Conservation (phyloP, 1,139 yeast species). For the Kurtzmaniella natalensis region DNA sequence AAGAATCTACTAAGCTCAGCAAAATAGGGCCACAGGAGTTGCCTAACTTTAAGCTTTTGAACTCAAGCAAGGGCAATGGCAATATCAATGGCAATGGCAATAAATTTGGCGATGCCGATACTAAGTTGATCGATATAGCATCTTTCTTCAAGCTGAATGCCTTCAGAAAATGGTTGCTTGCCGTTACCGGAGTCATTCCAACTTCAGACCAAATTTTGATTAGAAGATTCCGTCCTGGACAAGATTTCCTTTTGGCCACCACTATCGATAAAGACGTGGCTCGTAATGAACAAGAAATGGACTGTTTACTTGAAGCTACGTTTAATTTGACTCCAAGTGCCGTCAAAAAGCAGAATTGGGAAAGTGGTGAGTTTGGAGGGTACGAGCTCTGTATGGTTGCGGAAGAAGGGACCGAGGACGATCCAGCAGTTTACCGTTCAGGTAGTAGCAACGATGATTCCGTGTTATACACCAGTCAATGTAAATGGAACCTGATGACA, state of each 20-base stretch:
- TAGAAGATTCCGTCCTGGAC: slow-evolving; percentile 92
- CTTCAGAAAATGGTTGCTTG: slow-evolving; percentile 67
- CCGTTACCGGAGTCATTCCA: slow-evolving; percentile 61
- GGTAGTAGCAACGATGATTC: slow-evolving; percentile 67
- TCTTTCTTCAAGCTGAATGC: slow-evolving; percentile 54
- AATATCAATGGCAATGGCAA: slow-evolving; percentile 3
- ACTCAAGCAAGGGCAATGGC: slow-evolving; percentile 9
- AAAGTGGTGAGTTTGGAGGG: slow-evolving; percentile 85
- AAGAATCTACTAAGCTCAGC: slow-evolving; percentile 20
- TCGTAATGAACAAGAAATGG: slow-evolving; percentile 35
- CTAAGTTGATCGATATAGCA: slow-evolving; percentile 49
- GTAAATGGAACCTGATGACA: slow-evolving; percentile 77
- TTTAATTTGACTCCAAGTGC: slow-evolving; percentile 73
- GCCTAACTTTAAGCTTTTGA: slow-evolving; percentile 45
- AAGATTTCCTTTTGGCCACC: slow-evolving; percentile 90
- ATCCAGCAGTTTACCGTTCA: slow-evolving; percentile 53
- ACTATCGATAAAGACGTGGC: slow-evolving; percentile 50
- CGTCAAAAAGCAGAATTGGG: slow-evolving; percentile 58
- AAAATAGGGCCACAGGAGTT: slow-evolving; percentile 45
- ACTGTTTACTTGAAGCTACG: slow-evolving; percentile 63
- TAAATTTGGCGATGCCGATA: slow-evolving; percentile 20
- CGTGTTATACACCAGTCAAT: slow-evolving; percentile 75
- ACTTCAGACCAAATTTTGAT: slow-evolving; percentile 65
- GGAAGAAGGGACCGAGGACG: slow-evolving; percentile 46
- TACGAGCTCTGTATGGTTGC: slow-evolving; percentile 85